Evolutionary conservation across 2,329 filamentous ascomycete species (phyloP).

Genomic region (Penicillium sp.): DNA sequence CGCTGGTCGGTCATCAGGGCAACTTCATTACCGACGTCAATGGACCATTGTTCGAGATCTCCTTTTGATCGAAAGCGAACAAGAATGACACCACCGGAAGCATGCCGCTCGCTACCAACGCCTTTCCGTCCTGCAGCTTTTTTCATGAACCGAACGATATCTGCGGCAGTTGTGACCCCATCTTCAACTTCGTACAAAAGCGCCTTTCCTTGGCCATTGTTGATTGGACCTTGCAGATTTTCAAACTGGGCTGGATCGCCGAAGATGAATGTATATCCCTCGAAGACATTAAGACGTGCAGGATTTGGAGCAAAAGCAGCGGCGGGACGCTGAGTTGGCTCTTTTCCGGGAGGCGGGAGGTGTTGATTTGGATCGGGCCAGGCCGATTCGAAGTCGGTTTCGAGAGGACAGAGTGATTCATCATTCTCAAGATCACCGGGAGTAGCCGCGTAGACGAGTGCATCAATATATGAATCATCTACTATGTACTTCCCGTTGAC

Average conservation of each 20-base stretch:
- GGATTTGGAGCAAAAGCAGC: slow-evolving; percentile 64
- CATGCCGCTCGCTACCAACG: slow-evolving; percentile 53
- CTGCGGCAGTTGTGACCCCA: slow-evolving; percentile 58
- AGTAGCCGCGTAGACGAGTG: slow-evolving; percentile 55
- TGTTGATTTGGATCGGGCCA: slow-evolving; percentile 70
- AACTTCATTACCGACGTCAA: slow-evolving; percentile 58
- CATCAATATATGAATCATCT: slow-evolving; percentile 61
- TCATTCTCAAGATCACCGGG: slow-evolving; percentile 44
- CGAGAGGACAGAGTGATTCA: slow-evolving; percentile 52
- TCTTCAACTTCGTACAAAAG: slow-evolving; percentile 55
- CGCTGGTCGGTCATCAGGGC: slow-evolving; percentile 68
- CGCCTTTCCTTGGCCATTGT: slow-evolving; percentile 73
- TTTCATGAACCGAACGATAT: slow-evolving; percentile 70
- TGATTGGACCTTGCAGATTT: slow-evolving; percentile 64
- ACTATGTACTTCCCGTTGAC: slow-evolving; percentile 75
- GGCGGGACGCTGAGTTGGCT: slow-evolving; percentile 60
- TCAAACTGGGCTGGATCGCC: slow-evolving; percentile 67
- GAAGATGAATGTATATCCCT: slow-evolving; percentile 82
- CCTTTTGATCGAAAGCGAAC: slow-evolving; percentile 61
- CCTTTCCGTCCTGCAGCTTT: slow-evolving; percentile 66
- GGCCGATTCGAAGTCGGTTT: slow-evolving; percentile 65
- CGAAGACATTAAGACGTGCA: slow-evolving; percentile 62
- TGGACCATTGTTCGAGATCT: slow-evolving; percentile 57
- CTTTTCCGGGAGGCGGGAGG: slow-evolving; percentile 65
- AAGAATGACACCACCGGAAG: slow-evolving; percentile 62